Evolutionary conservation across 2,329 filamentous ascomycete genomes (phyloP).

Genomic region (Colletotrichum sp.): DNA sequence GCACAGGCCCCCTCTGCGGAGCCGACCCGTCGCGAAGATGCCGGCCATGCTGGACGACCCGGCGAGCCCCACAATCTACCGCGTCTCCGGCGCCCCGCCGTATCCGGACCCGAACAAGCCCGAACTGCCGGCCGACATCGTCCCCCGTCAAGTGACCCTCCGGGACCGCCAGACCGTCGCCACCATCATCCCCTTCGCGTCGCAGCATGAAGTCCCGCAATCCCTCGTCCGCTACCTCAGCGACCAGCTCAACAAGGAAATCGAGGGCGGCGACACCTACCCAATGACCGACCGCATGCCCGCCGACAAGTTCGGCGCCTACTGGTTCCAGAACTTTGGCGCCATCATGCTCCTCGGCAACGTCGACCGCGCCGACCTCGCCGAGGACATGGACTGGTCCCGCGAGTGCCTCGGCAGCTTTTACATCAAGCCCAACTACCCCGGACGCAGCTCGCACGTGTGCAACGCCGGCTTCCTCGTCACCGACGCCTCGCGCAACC

Average conservation of each 20-base stretch:
- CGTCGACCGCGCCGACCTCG: constrained; percentile 65
- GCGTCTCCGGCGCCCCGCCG: constrained; percentile 69
- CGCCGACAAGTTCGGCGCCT: constrained; percentile 75
- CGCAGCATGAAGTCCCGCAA: constrained; percentile 76
- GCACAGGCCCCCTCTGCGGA: background rate
- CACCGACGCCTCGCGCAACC: constrained; percentile 74
- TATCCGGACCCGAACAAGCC: constrained; percentile 68
- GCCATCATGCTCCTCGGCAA: constrained; percentile 86
- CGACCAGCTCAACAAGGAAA: constrained; percentile 87
- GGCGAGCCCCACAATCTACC: constrained; percentile 71
- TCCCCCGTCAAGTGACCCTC: constrained; percentile 78
- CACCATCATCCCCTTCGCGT: constrained; percentile 82
- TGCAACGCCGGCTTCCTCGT: constrained; percentile 86
- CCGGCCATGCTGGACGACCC: constrained; percentile 82
- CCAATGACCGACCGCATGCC: constrained; percentile 82
- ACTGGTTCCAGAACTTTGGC: constrained; percentile 92
- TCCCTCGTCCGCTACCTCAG: constrained; percentile 79
- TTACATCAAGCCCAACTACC: constrained; percentile 94
- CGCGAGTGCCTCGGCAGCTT: constrained; percentile 87
- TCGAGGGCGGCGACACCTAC: constrained; percentile 91
- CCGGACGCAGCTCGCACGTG: constrained; percentile 86
- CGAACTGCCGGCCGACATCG: constrained; percentile 71
- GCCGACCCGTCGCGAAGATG: constrained; percentile 52
- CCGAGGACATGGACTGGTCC: constrained; percentile 74
- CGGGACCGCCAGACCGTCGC: constrained; percentile 84